These are phyloP conservation scores for Oryza glaberrima DNA, from an alignment of 176 grass and related monocot species.

Conservation along the genomic window DNA sequence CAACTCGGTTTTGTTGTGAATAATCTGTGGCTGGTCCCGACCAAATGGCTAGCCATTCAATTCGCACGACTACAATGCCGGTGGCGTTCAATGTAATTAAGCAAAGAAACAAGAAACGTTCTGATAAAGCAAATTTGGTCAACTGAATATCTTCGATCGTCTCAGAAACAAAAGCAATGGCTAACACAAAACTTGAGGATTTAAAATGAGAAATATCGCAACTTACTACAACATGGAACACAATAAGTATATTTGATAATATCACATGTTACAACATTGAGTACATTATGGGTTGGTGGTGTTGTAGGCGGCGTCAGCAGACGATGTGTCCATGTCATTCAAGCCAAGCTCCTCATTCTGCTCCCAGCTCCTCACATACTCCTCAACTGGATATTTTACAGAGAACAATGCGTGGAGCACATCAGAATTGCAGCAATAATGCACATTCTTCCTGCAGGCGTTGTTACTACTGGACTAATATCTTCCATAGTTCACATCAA, in stretches of 20 bases:
- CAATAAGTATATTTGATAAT: not conserved
- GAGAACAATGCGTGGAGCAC: not conserved
- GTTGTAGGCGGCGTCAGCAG: slow-evolving; percentile 71
- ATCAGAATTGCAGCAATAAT: not conserved
- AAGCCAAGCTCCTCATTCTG: slow-evolving; percentile 95
- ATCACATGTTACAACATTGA: not conserved
- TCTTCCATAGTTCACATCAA: not conserved
- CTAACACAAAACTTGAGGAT: not conserved
- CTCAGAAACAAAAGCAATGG: not conserved
- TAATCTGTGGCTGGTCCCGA: no score
- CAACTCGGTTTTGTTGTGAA: no score
- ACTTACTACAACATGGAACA: slow-evolving; percentile 26
- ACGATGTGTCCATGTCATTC: slow-evolving; percentile 98
- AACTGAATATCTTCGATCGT: not conserved
- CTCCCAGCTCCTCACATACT: slow-evolving; percentile 84
- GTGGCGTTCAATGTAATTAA: not conserved
- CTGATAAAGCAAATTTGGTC: not conserved
- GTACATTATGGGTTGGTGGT: slow-evolving; percentile 41
- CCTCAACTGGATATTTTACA: slow-evolving; percentile 63
- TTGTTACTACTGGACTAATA: not conserved
- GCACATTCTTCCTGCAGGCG: not conserved
- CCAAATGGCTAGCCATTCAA: no score
- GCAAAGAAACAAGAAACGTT: no score
- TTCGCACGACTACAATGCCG: not conserved
- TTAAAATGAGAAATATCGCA: not conserved